Evolutionary conservation across 1,139 yeast species (phyloP).

Genomic region (Suhomyces anneliseae): DNA sequence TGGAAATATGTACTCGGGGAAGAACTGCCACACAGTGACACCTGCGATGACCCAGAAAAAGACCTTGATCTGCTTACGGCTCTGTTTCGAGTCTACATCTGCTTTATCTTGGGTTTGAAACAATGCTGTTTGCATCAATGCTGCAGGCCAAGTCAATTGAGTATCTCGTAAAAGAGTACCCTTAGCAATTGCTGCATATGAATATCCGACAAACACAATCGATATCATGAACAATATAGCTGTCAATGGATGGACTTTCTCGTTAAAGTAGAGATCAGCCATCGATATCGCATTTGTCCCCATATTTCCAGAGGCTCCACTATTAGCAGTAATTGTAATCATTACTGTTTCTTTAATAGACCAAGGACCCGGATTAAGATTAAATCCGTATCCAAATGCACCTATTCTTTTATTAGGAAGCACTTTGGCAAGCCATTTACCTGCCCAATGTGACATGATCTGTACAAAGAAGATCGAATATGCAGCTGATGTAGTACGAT

Average conservation of each 20-base stretch:
- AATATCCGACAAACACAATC: constrained; percentile 22
- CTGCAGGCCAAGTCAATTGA: constrained; percentile 20
- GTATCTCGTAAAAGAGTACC: constrained; percentile 17
- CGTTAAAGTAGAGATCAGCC: constrained; percentile 19
- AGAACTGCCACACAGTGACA: constrained; percentile 28
- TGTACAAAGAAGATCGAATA: constrained; percentile 24
- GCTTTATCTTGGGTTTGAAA: constrained; percentile 18
- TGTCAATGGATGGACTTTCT: constrained; percentile 13
- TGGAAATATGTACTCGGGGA: constrained; percentile 21
- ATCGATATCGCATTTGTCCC: constrained; percentile 20
- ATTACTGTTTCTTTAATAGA: constrained; percentile 22
- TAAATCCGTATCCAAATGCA: constrained; percentile 9
- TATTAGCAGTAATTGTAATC: constrained; percentile 21
- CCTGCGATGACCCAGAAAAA: constrained; percentile 28
- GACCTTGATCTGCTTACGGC: constrained; percentile 19
- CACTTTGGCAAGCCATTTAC: constrained; percentile 18
- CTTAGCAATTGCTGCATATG: constrained; percentile 22
- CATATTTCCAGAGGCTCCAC: constrained; percentile 23
- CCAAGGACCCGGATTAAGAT: constrained; percentile 23
- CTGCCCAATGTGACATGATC: constrained; percentile 22
- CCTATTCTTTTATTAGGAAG: constrained; percentile 13
- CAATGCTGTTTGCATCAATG: constrained; percentile 22
- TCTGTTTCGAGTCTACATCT: constrained; percentile 9
- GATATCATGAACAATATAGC: constrained; percentile 22
- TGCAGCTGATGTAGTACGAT: constrained; percentile 23